A percentile compares a stretch with the other conserved stretches of the same genome.
These are phyloP conservation scores for Rugosomyces carneus DNA, from an alignment of 1,284 basidiomycete genomes.

Conservation along the genomic window DNA sequence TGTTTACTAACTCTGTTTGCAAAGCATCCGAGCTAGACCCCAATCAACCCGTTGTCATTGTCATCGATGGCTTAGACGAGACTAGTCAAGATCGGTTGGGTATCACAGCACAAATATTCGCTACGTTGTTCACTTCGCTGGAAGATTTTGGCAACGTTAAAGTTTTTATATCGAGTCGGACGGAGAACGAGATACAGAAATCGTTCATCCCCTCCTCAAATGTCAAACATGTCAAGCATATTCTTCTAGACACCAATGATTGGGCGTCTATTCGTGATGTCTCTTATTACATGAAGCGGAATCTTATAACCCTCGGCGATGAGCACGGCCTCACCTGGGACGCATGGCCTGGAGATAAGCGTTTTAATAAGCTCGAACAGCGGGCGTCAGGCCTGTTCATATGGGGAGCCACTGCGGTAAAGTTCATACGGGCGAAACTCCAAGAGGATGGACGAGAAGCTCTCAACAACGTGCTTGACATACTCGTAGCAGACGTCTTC, in stretches of 20 bases:
- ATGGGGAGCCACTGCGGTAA: no score
- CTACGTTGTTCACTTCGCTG: neutral
- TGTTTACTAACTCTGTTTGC: neutral
- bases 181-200: neutral
- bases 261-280: no score
- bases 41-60: conserved; percentile 4
- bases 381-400: neutral
- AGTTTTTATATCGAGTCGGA: conserved; percentile 9
- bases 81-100: conserved; percentile 1
- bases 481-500: conserved; percentile 4
- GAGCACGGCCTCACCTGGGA: no score
- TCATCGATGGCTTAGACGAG: conserved; percentile 13
- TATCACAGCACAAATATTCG: conserved; percentile 6
- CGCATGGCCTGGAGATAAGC: neutral
- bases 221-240: conserved; percentile 2
- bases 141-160: conserved; percentile 1
- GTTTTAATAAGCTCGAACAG: conserved; percentile 3
- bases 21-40: neutral
- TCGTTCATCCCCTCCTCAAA: conserved; percentile 4
- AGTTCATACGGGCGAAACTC: neutral
- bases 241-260: neutral
- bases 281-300: no score
- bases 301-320: no score
- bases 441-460: conserved; percentile 1
- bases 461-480: conserved; percentile 1